Conservation (phyloP, 257 asterid genomes). For the Ehretia macrophylla region DNA sequence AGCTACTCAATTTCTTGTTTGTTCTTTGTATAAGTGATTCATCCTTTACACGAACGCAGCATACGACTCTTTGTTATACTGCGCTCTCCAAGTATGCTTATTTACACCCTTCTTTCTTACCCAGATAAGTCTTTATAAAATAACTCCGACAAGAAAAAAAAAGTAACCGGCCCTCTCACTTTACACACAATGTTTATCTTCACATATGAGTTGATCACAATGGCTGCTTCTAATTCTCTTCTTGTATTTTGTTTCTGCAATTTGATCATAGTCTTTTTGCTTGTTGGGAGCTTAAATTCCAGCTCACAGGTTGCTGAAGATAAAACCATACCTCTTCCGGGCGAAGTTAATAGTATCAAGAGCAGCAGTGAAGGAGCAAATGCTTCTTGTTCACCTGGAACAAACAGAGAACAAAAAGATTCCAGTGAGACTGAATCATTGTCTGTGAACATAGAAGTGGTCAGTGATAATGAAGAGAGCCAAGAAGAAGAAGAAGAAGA, state of each 20-base stretch:
- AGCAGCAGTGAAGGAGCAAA: neutral
- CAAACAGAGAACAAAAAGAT: neutral
- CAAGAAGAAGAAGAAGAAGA: slow-evolving; percentile 17
- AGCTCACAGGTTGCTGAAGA: slow-evolving; percentile 6
- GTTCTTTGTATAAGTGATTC: neutral
- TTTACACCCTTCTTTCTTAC: too few species aligned
- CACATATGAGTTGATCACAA: slow-evolving; percentile 42
- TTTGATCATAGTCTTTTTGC: slow-evolving; percentile 47
- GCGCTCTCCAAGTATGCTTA: too few species aligned
- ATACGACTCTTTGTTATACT: too few species aligned
- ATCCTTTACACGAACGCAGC: too few species aligned
- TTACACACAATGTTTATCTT: slow-evolving; percentile 33
- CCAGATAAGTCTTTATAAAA: too few species aligned
- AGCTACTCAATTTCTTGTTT: neutral
- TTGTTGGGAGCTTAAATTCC: slow-evolving; percentile 35
- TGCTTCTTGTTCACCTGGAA: neutral
- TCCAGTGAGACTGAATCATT: neutral
- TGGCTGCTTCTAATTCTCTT: slow-evolving; percentile 55
- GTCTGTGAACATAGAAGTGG: neutral
- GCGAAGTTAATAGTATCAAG: neutral
- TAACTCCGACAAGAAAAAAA: too few species aligned
- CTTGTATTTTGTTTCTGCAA: slow-evolving; percentile 57
- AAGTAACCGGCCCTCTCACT: neutral
- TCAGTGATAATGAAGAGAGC: slow-evolving; percentile 1
- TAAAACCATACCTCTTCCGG: slow-evolving; percentile 14